Base-by-base conservation (phyloP, 1,139 yeast genomes). In the Kodamaea derodonti region DNA sequence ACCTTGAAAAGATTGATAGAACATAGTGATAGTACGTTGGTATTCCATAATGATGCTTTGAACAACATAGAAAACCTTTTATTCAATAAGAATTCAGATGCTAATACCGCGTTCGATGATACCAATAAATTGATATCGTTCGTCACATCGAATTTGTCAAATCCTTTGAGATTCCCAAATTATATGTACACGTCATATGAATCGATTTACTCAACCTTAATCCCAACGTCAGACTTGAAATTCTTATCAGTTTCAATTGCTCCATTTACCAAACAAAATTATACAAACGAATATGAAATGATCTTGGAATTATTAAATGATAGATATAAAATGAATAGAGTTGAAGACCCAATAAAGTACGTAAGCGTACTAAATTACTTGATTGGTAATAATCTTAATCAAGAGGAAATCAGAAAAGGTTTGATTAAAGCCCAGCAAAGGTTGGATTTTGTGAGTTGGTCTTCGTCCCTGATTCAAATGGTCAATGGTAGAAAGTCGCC, bases 151-250 rank as follows among this genome's bases (percentile, higher is more conserved):
- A 81, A 92, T 1, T 66, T 87, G 3, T 86, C 97, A 2, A 85
- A 90, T 43, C 87, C 97, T 0, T 62, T 92, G 27, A 68, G 98
- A 43, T 92, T 86, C 55, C 98, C 98, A 3, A 83, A 95, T 32
- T 88, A 88, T 58, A 80, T 88, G 76, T 92, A 85, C 67, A 84
- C 84, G 48, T 88, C 95, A 13, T 65, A 84, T 46, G 87, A 90
- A 31, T 82, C 95, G 33, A 80, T 92, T 13, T 62, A 88, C 38
- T 82, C 97, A 1, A 78, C 94, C 1, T 62, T 94, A 43, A 76
- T 92, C 3, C 97, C 97, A 1, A 81, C 90, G 0, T 95, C 97
- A 1, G 87, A 86, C 35, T 69, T 90, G 46, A 96, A 92, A 58
- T 94, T 92, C 52, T 62, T 92, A 18, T 76, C 84, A 27, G 84